A percentile compares a stretch with the other conserved stretches of the same genome.
These are phyloP conservation scores for Diaporthe citrichinensis DNA, from an alignment of 2,329 filamentous ascomycete species.

Conservation along the genomic window DNA sequence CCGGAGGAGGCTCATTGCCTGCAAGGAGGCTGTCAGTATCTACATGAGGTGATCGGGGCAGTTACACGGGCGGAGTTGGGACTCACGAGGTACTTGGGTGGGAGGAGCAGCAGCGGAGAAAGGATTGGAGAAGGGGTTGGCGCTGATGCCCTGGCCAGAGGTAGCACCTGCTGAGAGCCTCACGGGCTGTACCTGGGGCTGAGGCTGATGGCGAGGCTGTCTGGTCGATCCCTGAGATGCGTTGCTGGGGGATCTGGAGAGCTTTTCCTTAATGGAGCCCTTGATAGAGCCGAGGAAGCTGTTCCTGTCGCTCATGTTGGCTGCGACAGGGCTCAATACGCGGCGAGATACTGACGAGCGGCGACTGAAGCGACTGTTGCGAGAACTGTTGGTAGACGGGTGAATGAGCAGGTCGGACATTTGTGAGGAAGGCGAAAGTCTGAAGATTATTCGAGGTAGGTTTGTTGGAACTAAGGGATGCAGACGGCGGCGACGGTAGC, in stretches of 20 bases:
- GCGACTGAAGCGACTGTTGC: neutral
- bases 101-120: conserved; percentile 42
- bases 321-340: conserved; percentile 17
- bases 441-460: neutral
- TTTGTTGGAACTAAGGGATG: conserved; percentile 5
- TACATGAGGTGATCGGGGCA: no score
- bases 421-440: neutral
- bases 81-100: conserved; percentile 44
- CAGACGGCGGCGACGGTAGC: neutral
- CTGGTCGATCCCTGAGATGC: conserved; percentile 25
- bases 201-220: conserved; percentile 44
- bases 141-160: conserved; percentile 38
- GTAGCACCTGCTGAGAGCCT: conserved; percentile 34
- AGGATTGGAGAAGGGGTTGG: conserved; percentile 44
- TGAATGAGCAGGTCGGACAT: conserved; percentile 39
- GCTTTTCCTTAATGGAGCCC: conserved; percentile 52
- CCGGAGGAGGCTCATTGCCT: conserved; percentile 53
- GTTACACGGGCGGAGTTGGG: neutral
- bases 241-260: conserved; percentile 48
- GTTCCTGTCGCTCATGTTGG: conserved; percentile 34
- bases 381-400: conserved; percentile 34
- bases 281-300: conserved; percentile 49
- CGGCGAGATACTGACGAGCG: neutral
- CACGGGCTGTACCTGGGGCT: conserved; percentile 30
- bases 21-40: conserved; percentile 15